These are phyloP conservation scores for Metschnikowia picachoensis DNA, from an alignment of 805 yeast genomes.

Conservation along the genomic window DNA sequence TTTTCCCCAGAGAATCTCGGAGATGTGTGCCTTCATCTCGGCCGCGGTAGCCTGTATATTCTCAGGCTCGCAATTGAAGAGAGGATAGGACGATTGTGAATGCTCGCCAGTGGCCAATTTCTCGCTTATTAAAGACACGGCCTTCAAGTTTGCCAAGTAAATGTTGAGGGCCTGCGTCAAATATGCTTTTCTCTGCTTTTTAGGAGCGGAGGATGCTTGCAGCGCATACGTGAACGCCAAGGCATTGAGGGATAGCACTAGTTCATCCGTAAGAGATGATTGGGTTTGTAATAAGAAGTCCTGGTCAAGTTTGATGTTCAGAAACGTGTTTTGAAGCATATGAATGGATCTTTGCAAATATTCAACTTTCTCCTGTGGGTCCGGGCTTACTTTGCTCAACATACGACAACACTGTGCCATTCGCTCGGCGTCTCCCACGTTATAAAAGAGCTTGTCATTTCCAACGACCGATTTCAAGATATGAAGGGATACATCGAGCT, in stretches of 20 bases:
- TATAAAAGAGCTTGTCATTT: constrained; percentile 34
- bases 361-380: constrained; percentile 18
- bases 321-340: constrained; percentile 31
- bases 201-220: constrained; percentile 2
- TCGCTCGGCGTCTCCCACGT: constrained; percentile 39
- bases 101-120: constrained; percentile 15
- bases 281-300: constrained; percentile 24
- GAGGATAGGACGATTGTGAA: constrained; percentile 31
- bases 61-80: constrained; percentile 31
- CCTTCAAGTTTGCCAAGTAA: constrained; percentile 33
- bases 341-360: constrained; percentile 30
- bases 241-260: constrained; percentile 29
- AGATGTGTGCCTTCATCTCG: constrained; percentile 35
- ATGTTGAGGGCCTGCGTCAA: constrained; percentile 31
- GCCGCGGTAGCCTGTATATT: constrained; percentile 28
- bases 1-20: constrained; percentile 41
- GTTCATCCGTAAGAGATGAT: constrained; percentile 36
- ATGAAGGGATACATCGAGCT: constrained; percentile 27
- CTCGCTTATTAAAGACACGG: constrained; percentile 20
- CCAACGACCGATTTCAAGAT: constrained; percentile 29
- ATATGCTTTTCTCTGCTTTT: constrained; percentile 11
- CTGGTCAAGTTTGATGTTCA: constrained; percentile 22
- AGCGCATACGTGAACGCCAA: constrained; percentile 32
- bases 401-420: constrained; percentile 38
- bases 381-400: constrained; percentile 25